Evolutionary conservation across 1,139 yeast genomes (phyloP), one percentile per base, ranked within the genome.

Genomic region (Saccharomyces pastorianus): DNA sequence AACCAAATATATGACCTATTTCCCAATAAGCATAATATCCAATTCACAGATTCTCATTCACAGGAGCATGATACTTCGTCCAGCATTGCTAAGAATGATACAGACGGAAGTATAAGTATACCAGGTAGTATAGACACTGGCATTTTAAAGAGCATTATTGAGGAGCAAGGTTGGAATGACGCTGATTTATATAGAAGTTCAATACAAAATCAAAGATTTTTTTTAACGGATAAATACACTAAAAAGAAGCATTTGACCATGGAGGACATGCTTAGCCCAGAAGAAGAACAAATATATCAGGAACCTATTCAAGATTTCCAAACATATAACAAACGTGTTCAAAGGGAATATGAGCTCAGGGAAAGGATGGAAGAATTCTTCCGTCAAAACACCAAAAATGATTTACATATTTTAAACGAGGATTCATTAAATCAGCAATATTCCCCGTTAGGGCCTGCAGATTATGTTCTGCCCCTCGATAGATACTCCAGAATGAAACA

Each of bases 281-380:
- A n/a, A 25, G 27, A 47, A 20, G 49, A 26, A 14, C 29, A 17
- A 46, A 46, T 11, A 3, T 26, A 38, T 5, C 38, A 47, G 20
- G 32, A 49, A 2, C 29, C 51, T 11, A 46, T 47, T 32, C 44
- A 51, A 49, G 67, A 64, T 48, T 66, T 64, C 42, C 51, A 56
- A 9, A 51, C 49, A 1, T 66, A 66, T 55, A 59, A 64, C 47
- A 49, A 48, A 17, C 61, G 57, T 46, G 61, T 65, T 3, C 56
- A 58, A 41, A 55, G 55, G 42, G 68, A 66, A 42, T 61, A 61
- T 34, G 58, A 54, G 27, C 41, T 65, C 27, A 53, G 69, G 49
- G 64, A 61, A 6, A 64, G 61, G 48, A 14, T 64, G 47, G 65
- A 64, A 38, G 50, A 51, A 11, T n/a, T 65, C 3, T 48, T 65